Evolutionary conservation across 192 early-diverging fungal species (phyloP).

Genomic region (Backusella morwellensis): DNA sequence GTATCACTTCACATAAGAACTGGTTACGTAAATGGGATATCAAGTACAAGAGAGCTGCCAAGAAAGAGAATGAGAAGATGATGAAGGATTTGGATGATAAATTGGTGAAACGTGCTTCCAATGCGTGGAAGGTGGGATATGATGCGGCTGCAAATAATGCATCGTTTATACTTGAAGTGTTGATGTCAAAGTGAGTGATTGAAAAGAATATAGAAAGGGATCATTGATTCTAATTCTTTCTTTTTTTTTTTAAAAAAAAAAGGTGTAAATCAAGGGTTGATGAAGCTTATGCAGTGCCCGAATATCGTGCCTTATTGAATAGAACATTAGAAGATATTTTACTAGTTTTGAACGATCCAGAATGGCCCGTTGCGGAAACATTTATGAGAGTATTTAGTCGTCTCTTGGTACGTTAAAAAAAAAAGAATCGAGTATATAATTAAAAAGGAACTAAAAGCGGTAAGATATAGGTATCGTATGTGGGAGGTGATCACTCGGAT

Average conservation of each 20-base stretch:
- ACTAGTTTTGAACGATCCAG: constrained; percentile 71
- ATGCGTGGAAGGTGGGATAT: constrained; percentile 39
- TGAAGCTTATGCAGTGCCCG: constrained; percentile 56
- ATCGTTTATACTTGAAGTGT: constrained; percentile 57
- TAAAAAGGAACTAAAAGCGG: neutral
- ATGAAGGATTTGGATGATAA: constrained; percentile 4
- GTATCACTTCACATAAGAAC: constrained; percentile 14
- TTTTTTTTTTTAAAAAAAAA: neutral
- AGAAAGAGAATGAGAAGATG: neutral
- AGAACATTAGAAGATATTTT: constrained; percentile 71
- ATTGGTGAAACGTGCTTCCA: neutral
- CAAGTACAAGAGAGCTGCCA: constrained; percentile 12
- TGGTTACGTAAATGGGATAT: constrained; percentile 31
- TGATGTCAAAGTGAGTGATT: constrained; percentile 50
- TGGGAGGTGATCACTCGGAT: constrained; percentile 64
- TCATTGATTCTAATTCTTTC: constrained; percentile 24
- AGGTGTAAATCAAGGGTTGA: constrained; percentile 43
- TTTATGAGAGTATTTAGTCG: constrained; percentile 64
- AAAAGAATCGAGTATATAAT: neutral
- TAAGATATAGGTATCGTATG: constrained; percentile 44
- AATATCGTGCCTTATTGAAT: constrained; percentile 74
- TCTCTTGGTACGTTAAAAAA: constrained; percentile 53
- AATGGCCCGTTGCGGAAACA: constrained; percentile 89
- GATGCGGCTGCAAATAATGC: constrained; percentile 57
- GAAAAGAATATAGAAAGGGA: no score